A percentile compares a stretch with the other conserved stretches of the same genome.
phyloP scores from a whole-genome alignment of 2,329 filamentous ascomycete genomes.

The Calonectria henricotiae region DNA sequence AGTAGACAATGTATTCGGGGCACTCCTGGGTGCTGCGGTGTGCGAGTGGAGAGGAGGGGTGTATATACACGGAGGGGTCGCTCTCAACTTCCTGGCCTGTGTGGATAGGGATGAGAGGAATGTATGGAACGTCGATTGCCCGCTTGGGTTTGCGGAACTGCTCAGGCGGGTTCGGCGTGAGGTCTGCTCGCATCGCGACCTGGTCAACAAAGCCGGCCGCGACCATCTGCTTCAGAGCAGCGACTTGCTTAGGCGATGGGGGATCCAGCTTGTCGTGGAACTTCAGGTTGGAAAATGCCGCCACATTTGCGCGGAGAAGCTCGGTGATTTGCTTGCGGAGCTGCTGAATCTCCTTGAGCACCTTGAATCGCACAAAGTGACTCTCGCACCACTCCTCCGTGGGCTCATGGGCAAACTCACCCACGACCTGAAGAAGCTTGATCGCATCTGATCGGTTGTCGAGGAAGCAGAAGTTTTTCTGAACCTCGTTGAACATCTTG shows the following conservation, averaged over 20 bases:
- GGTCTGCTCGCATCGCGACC: conserved; percentile 91
- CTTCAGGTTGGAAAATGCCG: conserved; percentile 73
- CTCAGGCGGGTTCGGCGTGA: conserved; percentile 82
- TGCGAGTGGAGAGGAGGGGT: conserved; percentile 87
- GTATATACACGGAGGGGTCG: conserved; percentile 85
- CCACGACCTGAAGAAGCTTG: conserved; percentile 90
- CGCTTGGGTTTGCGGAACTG: conserved; percentile 80
- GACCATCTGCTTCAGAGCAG: conserved; percentile 90
- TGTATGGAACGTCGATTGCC: conserved; percentile 93
- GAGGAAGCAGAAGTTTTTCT: conserved; percentile 83
- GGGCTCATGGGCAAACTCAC: conserved; percentile 85
- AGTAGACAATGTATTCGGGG: conserved; percentile 91
- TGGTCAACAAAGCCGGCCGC: conserved; percentile 96
- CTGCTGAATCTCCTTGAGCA: conserved; percentile 87
- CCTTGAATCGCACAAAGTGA: conserved; percentile 91
- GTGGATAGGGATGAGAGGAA: conserved; percentile 84
- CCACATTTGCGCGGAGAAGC: conserved; percentile 83
- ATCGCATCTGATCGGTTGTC: conserved; percentile 91
- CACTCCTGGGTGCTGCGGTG: conserved; percentile 80
- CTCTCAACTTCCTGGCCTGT: conserved; percentile 60
- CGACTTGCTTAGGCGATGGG: conserved; percentile 79
- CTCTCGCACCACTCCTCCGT: conserved; percentile 83
- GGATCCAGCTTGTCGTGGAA: conserved; percentile 72
- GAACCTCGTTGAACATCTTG: conserved; percentile 77
- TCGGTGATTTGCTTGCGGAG: conserved; percentile 87